phyloP scores from a whole-genome alignment of 2,329 filamentous ascomycete genomes.

The Chaetomiaceae sp. region DNA sequence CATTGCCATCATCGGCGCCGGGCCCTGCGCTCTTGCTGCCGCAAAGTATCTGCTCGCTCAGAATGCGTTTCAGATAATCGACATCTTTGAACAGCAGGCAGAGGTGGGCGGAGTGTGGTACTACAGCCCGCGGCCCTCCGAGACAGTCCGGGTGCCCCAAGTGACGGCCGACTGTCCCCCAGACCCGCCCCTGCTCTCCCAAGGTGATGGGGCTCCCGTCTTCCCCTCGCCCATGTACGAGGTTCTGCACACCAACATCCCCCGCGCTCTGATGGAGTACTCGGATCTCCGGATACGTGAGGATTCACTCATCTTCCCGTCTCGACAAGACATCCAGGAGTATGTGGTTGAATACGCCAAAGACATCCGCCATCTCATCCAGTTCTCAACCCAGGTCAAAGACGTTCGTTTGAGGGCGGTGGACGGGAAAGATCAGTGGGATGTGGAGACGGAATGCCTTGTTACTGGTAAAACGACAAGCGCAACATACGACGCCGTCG shows the following conservation, averaged over 20 bases:
- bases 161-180: constrained; percentile 58
- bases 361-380: constrained; percentile 62
- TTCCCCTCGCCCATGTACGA: constrained; percentile 86
- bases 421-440: constrained; percentile 52
- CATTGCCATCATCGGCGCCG: constrained; percentile 78
- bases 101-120: constrained; percentile 83
- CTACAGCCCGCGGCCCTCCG: constrained; percentile 55
- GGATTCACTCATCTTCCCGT: constrained; percentile 68
- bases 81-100: constrained; percentile 76
- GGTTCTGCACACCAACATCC: constrained; percentile 80
- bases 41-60: constrained; percentile 78
- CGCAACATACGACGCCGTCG: constrained; percentile 65
- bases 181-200: constrained; percentile 57
- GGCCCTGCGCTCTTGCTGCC: constrained; percentile 71
- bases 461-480: constrained; percentile 36
- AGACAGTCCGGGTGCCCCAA: constrained; percentile 58
- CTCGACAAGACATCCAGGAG: constrained; percentile 62
- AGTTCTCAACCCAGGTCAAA: constrained; percentile 67
- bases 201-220: constrained; percentile 41
- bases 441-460: constrained; percentile 51
- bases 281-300: constrained; percentile 63
- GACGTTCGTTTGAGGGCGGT: constrained; percentile 45
- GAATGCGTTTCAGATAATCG: constrained; percentile 61
- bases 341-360: constrained; percentile 71
- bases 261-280: constrained; percentile 74